These are phyloP conservation scores for Ascochyta clinopodiicola DNA, from an alignment of 2,329 filamentous ascomycete genomes.

Conservation along the genomic window DNA sequence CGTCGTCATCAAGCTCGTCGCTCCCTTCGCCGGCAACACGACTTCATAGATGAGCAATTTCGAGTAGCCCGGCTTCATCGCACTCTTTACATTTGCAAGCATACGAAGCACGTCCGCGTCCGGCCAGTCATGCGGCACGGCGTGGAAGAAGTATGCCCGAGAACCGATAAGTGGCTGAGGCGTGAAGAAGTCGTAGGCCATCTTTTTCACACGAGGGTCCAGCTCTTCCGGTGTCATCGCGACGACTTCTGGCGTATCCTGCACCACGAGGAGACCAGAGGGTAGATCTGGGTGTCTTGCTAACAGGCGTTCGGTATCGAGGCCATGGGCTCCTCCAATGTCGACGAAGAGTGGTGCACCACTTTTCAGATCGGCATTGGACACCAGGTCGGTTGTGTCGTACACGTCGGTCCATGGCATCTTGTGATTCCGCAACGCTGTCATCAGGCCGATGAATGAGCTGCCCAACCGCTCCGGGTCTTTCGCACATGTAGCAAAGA, in stretches of 20 bases:
- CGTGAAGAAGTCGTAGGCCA: conserved; percentile 37
- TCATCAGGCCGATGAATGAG: conserved; percentile 13
- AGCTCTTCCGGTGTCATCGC: conserved; percentile 6
- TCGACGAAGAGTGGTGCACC: conserved; percentile 12
- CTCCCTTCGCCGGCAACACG: conserved; percentile 10
- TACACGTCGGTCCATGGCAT: conserved; percentile 19
- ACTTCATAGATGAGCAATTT: conserved; percentile 17
- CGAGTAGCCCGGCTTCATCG: conserved; percentile 20
- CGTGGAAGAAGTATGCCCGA: conserved; percentile 45
- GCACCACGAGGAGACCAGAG: conserved; percentile 5
- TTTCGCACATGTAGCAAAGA: conserved; percentile 14
- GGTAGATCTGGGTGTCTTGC: conserved; percentile 8
- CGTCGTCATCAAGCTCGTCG: conserved; percentile 17
- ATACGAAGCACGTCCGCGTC: conserved; percentile 28
- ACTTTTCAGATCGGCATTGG: neutral
- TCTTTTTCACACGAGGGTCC: conserved; percentile 1
- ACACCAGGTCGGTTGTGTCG: conserved; percentile 8
- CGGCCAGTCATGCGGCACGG: conserved; percentile 49
- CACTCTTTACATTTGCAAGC: conserved; percentile 15
- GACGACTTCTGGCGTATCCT: conserved; percentile 14
- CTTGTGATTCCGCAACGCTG: conserved; percentile 12
- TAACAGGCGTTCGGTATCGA: conserved; percentile 5
- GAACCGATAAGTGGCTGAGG: conserved; percentile 34
- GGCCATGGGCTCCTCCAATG: conserved; percentile 16
- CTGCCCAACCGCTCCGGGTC: conserved; percentile 11